Percentiles rank a stretch among this genome's conserved stretches.
Conservation (phyloP, 768 basidiomycete species). For the Cyclocybe aegerita region DNA sequence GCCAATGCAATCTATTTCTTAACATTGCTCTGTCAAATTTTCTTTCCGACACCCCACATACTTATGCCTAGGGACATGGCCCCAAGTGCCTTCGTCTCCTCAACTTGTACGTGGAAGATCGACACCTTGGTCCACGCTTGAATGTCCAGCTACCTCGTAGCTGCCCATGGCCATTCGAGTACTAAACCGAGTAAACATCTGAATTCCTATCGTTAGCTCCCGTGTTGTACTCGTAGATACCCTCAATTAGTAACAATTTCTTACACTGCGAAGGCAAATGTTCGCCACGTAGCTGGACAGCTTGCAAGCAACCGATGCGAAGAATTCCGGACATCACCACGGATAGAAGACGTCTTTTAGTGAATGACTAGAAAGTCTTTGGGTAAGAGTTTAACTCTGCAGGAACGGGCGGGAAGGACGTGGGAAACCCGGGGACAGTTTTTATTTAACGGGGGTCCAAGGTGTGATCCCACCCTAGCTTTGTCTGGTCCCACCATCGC, state of each 20-base stretch:
- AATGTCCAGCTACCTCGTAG: conserved; percentile 50
- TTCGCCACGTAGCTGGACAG: no score
- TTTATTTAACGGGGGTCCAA: conserved; percentile 17
- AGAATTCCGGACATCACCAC: no score
- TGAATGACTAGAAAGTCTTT: no score
- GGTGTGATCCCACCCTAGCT: conserved; percentile 9
- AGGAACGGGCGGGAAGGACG: conserved; percentile 11
- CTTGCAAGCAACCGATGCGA: no score
- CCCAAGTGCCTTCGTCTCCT: conserved; percentile 73
- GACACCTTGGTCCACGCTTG: conserved; percentile 74
- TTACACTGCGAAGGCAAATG: conserved; percentile 1
- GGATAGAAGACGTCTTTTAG: no score
- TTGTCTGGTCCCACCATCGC: conserved; percentile 23
- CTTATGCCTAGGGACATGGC: conserved; percentile 80
- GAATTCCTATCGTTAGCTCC: neutral
- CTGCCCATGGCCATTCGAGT: conserved; percentile 66
- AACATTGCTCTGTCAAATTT: conserved; percentile 7
- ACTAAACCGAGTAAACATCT: conserved; percentile 66
- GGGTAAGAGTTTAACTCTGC: no score
- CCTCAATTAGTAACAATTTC: no score
- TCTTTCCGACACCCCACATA: conserved; percentile 46
- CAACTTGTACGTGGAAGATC: conserved; percentile 75
- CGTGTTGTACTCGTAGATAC: no score
- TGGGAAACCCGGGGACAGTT: conserved; percentile 29
- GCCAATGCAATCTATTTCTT: conserved; percentile 10